These are phyloP conservation scores for Recurvomyces mirabilis DNA, from an alignment of 495 filamentous ascomycete genomes.

Conservation along the genomic window DNA sequence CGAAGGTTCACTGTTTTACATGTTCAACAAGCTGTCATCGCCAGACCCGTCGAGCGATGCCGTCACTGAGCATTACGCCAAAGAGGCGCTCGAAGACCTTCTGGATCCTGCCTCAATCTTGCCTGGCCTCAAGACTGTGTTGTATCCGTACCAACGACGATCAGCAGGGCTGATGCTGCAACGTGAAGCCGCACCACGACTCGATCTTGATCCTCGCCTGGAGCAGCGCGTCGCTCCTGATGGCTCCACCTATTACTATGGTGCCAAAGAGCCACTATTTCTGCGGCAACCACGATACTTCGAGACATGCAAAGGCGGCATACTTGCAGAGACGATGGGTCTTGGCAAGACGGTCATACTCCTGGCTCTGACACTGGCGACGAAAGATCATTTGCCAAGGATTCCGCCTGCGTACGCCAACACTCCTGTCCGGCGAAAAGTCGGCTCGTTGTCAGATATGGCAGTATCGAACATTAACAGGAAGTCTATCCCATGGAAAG, in stretches of 20 bases:
- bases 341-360: constrained; percentile 85
- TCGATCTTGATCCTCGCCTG: constrained; percentile 64
- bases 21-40: constrained; percentile 77
- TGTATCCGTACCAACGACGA: constrained; percentile 71
- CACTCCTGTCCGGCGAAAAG: constrained; percentile 32
- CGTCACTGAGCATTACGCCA: constrained; percentile 45
- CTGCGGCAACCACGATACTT: constrained; percentile 56
- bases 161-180: constrained; percentile 81
- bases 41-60: constrained; percentile 47
- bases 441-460: constrained; percentile 54
- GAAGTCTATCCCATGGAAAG: constrained; percentile 57
- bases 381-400: constrained; percentile 53
- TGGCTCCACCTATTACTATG: constrained; percentile 59
- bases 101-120: constrained; percentile 41
- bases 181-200: constrained; percentile 55
- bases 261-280: constrained; percentile 49
- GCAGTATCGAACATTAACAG: constrained; percentile 56
- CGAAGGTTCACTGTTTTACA: constrained; percentile 58
- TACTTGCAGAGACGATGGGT: constrained; percentile 64
- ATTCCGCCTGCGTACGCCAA: constrained; percentile 52
- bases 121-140: constrained; percentile 50
- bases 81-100: constrained; percentile 51
- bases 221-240: constrained; percentile 44
- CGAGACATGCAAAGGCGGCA: constrained; percentile 66
- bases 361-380: constrained; percentile 71